Conservation (phyloP, 2,329 filamentous ascomycete genomes). For the Lizonia empirigonia region DNA sequence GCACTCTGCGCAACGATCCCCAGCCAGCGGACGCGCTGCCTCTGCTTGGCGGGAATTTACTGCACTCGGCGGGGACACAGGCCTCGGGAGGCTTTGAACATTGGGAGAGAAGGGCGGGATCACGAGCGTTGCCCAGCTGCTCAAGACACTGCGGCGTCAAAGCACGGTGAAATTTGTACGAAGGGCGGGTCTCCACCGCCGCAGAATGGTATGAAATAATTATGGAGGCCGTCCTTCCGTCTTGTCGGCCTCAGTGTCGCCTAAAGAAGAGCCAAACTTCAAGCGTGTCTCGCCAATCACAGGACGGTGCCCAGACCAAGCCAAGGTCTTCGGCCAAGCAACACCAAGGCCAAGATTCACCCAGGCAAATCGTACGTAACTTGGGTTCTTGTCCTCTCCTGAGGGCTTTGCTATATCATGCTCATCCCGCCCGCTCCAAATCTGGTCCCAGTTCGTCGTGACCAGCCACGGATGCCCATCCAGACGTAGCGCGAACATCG, state of each 20-base stretch:
- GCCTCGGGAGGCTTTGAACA: not conserved
- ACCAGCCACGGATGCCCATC: constrained; percentile 35
- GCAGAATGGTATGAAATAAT: not conserved
- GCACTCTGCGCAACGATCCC: constrained; percentile 6
- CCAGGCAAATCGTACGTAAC: constrained; percentile 18
- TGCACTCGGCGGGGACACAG: constrained; percentile 14
- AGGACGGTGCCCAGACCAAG: constrained; percentile 5
- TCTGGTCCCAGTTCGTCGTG: constrained; percentile 21
- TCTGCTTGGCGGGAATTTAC: constrained; percentile 15
- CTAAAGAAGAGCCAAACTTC: constrained; percentile 4
- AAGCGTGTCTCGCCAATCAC: constrained; percentile 9
- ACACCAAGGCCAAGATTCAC: constrained; percentile 19
- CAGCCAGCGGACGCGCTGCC: constrained; percentile 32
- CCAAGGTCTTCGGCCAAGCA: constrained; percentile 17
- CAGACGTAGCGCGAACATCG: constrained; percentile 27
- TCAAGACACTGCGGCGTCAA: not conserved
- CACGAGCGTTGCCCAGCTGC: constrained; percentile 1
- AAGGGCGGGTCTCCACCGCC: constrained; percentile 5
- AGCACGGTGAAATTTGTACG: not conserved
- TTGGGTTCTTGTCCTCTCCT: constrained; percentile 21
- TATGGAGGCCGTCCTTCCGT: constrained; percentile 18
- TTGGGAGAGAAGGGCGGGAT: not conserved
- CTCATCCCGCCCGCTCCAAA: constrained; percentile 31
- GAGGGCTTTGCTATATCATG: constrained; percentile 43
- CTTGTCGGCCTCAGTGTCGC: constrained; percentile 19